These are phyloP conservation scores for Globisporangium recalcitrans DNA, from an alignment of 352 stramenopile species.

Conservation along the genomic window DNA sequence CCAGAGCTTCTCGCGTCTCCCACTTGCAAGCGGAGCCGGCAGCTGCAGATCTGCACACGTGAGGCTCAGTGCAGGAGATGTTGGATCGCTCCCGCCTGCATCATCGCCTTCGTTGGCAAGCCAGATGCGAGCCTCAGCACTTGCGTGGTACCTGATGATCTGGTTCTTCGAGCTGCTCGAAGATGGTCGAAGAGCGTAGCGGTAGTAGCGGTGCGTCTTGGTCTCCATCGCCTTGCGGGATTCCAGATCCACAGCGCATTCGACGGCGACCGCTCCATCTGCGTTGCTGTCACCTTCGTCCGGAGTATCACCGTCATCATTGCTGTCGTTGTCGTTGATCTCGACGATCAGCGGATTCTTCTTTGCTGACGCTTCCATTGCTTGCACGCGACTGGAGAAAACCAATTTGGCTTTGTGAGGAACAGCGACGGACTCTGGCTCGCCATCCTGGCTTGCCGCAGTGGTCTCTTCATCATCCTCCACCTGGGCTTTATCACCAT, in stretches of 20 bases:
- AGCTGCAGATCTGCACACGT: constrained; percentile 40
- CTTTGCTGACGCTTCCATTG: not conserved
- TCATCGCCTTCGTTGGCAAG: constrained; percentile 20
- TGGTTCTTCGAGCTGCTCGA: not conserved
- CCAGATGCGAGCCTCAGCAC: constrained; percentile 27
- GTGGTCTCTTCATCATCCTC: not conserved
- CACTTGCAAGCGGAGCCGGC: constrained; percentile 12
- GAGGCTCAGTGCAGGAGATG: constrained; percentile 20
- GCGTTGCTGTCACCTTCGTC: constrained; percentile 2
- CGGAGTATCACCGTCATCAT: constrained; percentile 3
- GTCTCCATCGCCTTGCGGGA: constrained; percentile 52
- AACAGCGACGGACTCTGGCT: constrained; percentile 9
- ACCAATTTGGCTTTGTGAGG: constrained; percentile 33
- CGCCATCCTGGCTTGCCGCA: constrained; percentile 7
- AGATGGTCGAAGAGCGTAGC: constrained; percentile 37
- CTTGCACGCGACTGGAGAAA: constrained; percentile 30
- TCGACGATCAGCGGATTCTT: constrained; percentile 67
- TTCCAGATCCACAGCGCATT: constrained; percentile 37
- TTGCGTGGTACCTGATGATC: constrained; percentile 31
- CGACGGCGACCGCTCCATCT: constrained; percentile 23
- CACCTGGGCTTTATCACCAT: not conserved
- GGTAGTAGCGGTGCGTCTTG: constrained; percentile 49
- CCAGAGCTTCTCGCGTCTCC: constrained; percentile 41
- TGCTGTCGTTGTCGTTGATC: constrained; percentile 33
- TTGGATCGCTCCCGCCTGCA: not conserved